A percentile compares a stretch with the other conserved stretches of the same genome.
These are phyloP conservation scores for Penicillium malachiteum DNA, from an alignment of 495 filamentous ascomycete species.

Conservation along the genomic window DNA sequence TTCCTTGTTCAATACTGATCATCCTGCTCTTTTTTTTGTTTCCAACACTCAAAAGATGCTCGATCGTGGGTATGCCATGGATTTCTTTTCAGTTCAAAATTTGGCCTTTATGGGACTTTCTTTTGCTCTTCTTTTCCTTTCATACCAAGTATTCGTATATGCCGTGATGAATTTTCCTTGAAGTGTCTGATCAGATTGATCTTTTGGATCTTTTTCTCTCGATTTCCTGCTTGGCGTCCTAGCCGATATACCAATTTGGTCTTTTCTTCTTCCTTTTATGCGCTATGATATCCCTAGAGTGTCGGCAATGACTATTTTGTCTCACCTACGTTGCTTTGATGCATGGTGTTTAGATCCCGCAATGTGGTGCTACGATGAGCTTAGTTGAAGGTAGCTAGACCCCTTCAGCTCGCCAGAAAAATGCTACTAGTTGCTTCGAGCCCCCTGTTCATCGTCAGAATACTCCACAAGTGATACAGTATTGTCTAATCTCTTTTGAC, in stretches of 20 bases:
- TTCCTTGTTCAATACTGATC: conserved; percentile 20
- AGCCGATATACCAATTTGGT: conserved; percentile 36
- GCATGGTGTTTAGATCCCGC: conserved; percentile 7
- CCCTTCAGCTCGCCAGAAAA: conserved; percentile 3
- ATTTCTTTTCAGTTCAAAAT: conserved; percentile 20
- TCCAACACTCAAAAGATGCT: conserved; percentile 13
- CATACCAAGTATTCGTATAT: conserved; percentile 27
- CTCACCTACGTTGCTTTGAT: conserved; percentile 11
- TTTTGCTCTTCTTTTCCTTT: conserved; percentile 5
- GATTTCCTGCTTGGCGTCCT: conserved; percentile 24
- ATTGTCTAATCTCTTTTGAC: too few species aligned
- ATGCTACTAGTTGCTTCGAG: conserved; percentile 4
- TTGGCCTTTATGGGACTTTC: conserved; percentile 16
- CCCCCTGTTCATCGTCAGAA: not conserved
- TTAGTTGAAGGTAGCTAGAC: conserved; percentile 10
- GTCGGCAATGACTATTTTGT: conserved; percentile 8
- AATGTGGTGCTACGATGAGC: conserved; percentile 9
- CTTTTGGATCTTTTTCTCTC: conserved; percentile 16
- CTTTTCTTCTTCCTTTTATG: conserved; percentile 9
- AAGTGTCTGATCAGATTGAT: conserved; percentile 16
- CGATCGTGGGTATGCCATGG: conserved; percentile 14
- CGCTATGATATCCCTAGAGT: conserved; percentile 13
- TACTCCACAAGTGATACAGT: not conserved
- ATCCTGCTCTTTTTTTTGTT: conserved; percentile 16
- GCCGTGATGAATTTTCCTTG: conserved; percentile 25